Evolutionary conservation across 2,329 filamentous ascomycete species (phyloP).

Genomic region (Phaeoacremonium minimum): DNA sequence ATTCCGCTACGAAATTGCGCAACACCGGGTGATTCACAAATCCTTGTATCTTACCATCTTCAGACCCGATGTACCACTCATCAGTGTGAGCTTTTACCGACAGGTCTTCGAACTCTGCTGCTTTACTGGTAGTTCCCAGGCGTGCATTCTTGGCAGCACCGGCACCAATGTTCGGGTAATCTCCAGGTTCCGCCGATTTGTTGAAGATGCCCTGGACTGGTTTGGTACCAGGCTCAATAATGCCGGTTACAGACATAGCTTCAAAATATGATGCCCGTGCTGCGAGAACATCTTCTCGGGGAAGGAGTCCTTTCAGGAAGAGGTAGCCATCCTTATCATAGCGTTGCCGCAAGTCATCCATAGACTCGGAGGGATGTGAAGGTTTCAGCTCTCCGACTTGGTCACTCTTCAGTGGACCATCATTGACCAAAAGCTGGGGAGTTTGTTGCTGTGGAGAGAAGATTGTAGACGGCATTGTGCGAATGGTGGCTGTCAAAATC

Average conservation of each 20-base stretch:
- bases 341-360: slow-evolving; percentile 9
- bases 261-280: slow-evolving; percentile 49
- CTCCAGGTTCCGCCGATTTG: slow-evolving; percentile 27
- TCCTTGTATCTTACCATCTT: too few species aligned
- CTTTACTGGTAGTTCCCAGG: too few species aligned
- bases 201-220: slow-evolving; percentile 52
- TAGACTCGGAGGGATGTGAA: slow-evolving; percentile 5
- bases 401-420: slow-evolving; percentile 6
- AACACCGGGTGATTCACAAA: slow-evolving; percentile 44
- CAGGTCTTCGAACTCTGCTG: slow-evolving; percentile 25
- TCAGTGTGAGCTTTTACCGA: slow-evolving; percentile 50
- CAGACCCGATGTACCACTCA: slow-evolving; percentile 48
- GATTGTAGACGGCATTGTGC: too few species aligned
- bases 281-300: slow-evolving; percentile 45
- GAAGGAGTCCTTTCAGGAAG: slow-evolving; percentile 50
- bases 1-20: slow-evolving; percentile 40
- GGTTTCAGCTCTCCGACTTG: slow-evolving; percentile 4
- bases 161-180: slow-evolving; percentile 52
- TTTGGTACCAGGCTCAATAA: slow-evolving; percentile 47
- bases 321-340: slow-evolving; percentile 42
- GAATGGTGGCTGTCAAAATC: too few species aligned
- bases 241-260: slow-evolving; percentile 47
- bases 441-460: too few species aligned
- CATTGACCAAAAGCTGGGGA: slow-evolving; percentile 10
- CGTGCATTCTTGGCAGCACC: too few species aligned